Evolutionary conservation across 2,329 filamentous ascomycete genomes (phyloP), one percentile per base, ranked within the genome.

Genomic region (Juglanconis sp.): DNA sequence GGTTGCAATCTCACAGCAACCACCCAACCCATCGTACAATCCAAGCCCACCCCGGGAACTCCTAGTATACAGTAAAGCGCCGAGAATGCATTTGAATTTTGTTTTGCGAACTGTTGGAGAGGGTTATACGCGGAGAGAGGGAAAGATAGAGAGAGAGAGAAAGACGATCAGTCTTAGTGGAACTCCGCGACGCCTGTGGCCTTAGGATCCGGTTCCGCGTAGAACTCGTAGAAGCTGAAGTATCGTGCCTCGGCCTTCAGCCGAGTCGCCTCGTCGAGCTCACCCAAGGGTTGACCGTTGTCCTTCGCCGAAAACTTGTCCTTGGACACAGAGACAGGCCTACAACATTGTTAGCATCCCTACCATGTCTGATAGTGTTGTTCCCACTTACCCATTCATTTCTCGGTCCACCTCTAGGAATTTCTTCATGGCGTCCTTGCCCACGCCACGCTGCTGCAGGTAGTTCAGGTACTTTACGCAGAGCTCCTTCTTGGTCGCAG

Each of bases 351-450:
- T 64, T 57, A 64, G 61, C 54, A 46, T 48, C 10, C 51, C 30
- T 17, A 31, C 34, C 8, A 2, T 13, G 13, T 9, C 11, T 38
- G 30, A 10, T 3, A 32, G 15, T 49, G 35, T 32, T 6, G 6
- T 40, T 30, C 9, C 36, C 35, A 60, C 85, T 74, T 77, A 88
- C 87, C 95, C 95, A 72, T 96, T 95, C 62, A 97, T 85, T 72
- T 96, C 90, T 48, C 87, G 85, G 71, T 99, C 94, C 40, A 98
- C 79, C 61, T 82, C 78, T 70, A 97, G 81, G 72, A 93, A 96
- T 68, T 93, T 89, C 74, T 92, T 91, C 77, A 96, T 94, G 2
- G 91, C 85, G 36, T 93, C 86, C 72, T 92, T 90, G 63, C 86
- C 87, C 46, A 51, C 48, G 13, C 94, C 93, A 57, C 90, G 83